phyloP scores from a whole-genome alignment of 108 stramenopile genomes.

The Conticribra weissflogii region DNA sequence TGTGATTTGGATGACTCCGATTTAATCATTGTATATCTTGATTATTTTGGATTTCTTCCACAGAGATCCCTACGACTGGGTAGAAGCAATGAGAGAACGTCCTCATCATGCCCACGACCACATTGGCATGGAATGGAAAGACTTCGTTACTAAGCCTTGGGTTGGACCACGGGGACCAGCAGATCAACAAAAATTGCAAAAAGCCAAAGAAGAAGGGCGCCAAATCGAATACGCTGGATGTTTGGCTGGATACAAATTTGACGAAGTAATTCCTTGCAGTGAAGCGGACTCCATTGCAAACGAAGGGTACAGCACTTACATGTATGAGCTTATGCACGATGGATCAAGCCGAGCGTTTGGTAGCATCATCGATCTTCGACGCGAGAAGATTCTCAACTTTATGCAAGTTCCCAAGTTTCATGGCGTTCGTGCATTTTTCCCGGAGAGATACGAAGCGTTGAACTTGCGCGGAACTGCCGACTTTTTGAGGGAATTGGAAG shows the following conservation, averaged over 20 bases:
- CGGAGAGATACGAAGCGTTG: constrained; percentile 26
- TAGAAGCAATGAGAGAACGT: constrained; percentile 42
- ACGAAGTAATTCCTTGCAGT: constrained; percentile 18
- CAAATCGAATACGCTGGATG: neutral
- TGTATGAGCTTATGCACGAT: constrained; percentile 25
- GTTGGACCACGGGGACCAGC: neutral
- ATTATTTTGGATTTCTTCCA: too few relatives aligned
- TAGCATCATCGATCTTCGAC: constrained; percentile 16
- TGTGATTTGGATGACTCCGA: too few relatives aligned
- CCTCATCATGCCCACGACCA: constrained; percentile 27
- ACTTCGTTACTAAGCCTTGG: constrained; percentile 40
- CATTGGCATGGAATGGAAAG: constrained; percentile 16
- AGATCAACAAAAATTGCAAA: constrained; percentile 3
- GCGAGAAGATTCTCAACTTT: constrained; percentile 23
- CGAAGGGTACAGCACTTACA: constrained; percentile 9
- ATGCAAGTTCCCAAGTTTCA: constrained; percentile 15
- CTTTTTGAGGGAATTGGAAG: constrained; percentile 19
- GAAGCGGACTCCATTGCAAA: neutral
- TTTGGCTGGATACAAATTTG: constrained; percentile 6
- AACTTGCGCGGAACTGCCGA: constrained; percentile 16
- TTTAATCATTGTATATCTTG: too few relatives aligned
- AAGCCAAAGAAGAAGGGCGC: neutral
- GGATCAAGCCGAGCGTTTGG: constrained; percentile 13
- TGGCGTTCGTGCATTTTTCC: constrained; percentile 23
- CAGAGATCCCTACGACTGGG: constrained; percentile 49